These are phyloP conservation scores for Plasmopara muralis DNA, from an alignment of 352 stramenopile species.

Conservation along the genomic window DNA sequence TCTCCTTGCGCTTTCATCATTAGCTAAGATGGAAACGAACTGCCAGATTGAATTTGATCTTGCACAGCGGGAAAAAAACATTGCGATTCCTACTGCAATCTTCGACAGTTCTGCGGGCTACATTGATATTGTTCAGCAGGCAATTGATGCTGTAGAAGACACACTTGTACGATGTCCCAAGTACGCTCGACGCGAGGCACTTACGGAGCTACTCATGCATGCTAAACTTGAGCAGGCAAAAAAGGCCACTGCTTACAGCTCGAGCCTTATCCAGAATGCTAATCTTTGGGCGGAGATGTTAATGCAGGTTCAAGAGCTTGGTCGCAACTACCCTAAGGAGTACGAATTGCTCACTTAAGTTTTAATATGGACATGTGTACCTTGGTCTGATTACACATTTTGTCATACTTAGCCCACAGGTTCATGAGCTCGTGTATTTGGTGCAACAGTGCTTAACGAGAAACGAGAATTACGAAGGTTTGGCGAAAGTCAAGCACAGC, in stretches of 20 bases:
- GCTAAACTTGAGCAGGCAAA: slow-evolving; percentile 23
- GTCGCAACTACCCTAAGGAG: slow-evolving; percentile 28
- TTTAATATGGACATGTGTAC: not conserved
- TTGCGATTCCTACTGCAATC: slow-evolving; percentile 1
- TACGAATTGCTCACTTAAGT: slow-evolving; percentile 6
- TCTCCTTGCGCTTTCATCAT: slow-evolving; percentile 21
- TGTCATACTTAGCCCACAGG: slow-evolving; percentile 24
- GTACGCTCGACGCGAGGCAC: slow-evolving; percentile 21
- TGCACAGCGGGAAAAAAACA: slow-evolving; percentile 7
- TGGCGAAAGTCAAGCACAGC: slow-evolving; percentile 23
- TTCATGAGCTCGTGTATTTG: slow-evolving; percentile 34
- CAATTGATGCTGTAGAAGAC: slow-evolving; percentile 22
- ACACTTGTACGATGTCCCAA: slow-evolving; percentile 17
- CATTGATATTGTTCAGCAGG: slow-evolving; percentile 22
- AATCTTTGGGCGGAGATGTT: slow-evolving; percentile 21
- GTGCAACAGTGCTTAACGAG: slow-evolving; percentile 24
- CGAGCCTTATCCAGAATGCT: slow-evolving; percentile 10
- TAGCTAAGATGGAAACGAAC: slow-evolving; percentile 25
- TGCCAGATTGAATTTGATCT: slow-evolving; percentile 7
- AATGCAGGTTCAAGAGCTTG: slow-evolving; percentile 25
- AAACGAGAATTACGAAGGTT: slow-evolving; percentile 22
- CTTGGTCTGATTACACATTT: slow-evolving; percentile 6
- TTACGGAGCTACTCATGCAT: slow-evolving; percentile 22
- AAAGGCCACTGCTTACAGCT: slow-evolving; percentile 11
- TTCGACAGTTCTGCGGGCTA: slow-evolving; percentile 9